phyloP scores from a whole-genome alignment of 257 asterid genomes.

The Penstemon eatonii region DNA sequence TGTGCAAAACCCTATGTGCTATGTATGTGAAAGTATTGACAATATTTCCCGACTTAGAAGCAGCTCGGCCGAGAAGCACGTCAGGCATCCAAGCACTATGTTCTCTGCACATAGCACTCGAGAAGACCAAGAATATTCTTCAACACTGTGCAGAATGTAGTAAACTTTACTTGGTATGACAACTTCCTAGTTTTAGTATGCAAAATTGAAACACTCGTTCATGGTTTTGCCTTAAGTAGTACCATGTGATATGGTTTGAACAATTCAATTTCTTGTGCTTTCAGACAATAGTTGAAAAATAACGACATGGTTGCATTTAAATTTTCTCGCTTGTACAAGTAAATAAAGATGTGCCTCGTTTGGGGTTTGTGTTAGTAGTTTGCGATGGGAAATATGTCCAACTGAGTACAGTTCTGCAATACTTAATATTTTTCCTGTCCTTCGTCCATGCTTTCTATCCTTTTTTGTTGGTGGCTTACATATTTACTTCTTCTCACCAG shows the following conservation, averaged over 20 bases:
- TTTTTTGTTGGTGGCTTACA: not conserved
- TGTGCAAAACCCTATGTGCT: constrained; percentile 83
- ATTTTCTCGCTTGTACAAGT: not conserved
- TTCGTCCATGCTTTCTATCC: not conserved
- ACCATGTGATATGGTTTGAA: constrained; percentile 11
- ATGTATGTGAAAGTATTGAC: constrained; percentile 75
- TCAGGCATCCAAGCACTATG: constrained; percentile 99
- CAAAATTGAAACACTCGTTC: not conserved
- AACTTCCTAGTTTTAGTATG: not conserved
- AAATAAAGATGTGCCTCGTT: not conserved
- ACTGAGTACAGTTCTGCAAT: not conserved
- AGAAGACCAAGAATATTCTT: constrained; percentile 90
- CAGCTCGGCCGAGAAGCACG: constrained; percentile 94
- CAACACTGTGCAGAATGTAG: constrained; percentile 96
- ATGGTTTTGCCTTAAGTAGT: not conserved
- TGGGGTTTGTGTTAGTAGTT: not conserved
- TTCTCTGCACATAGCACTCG: constrained; percentile 95
- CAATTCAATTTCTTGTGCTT: constrained; percentile 12
- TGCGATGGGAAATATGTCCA: not conserved
- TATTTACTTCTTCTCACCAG: constrained; percentile 41
- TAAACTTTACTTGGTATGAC: constrained; percentile 91
- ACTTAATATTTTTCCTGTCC: not conserved
- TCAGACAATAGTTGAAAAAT: constrained; percentile 8
- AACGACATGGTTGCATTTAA: not conserved
- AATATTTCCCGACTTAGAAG: constrained; percentile 94